Evolutionary conservation across 768 basidiomycete species (phyloP), one percentile per base, ranked within the genome.

Genomic region (Sarcomyxa edulis): DNA sequence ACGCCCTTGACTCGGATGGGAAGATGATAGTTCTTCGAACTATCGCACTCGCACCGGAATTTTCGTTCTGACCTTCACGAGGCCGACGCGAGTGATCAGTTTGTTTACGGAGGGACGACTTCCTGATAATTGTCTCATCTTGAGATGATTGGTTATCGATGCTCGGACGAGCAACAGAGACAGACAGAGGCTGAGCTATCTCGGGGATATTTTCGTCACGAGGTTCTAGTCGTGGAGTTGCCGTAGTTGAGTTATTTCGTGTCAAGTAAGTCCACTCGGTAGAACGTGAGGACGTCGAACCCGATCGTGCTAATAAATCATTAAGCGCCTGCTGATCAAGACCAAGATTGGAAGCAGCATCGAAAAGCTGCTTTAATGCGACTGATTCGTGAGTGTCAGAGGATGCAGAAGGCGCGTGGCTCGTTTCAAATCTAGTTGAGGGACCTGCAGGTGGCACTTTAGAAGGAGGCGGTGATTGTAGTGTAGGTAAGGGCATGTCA

Each of bases 11-110:
- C 48, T 88, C 85, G 40, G 81, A 81, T 33, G 87, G 81, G 50
- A 81, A 77, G 49, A 90, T 82, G 48, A 91, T 72, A 1, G 89
- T 92, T 51, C 89, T 71, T 52, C 89, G 75, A 36, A 91, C 71
- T 42, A 91, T 61, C 16, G 77, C 57, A 47, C 65, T 78, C 29
- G 55, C 50, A 36, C 54, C 54, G 24, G 43, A 43, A 32, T 56
- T 61, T 32, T 63, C 68, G 26, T 44, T 43, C 26, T 62, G 58
- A 2, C 57, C 58, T 40, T 69, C 68, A 38, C 61, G 68, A 21
- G 65, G 61, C 36, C 64, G 59, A 30, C 71, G 73, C 24, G 56
- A 36, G 35, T 59, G 56, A 32, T 71, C 69, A 18, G 48, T 33
- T 20, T 56, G 48, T 44, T 54, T 61, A 31, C 63, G 59, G 38